Evolutionary conservation across 768 basidiomycete species (phyloP).

Genomic region (Kwoniella botswanensis): DNA sequence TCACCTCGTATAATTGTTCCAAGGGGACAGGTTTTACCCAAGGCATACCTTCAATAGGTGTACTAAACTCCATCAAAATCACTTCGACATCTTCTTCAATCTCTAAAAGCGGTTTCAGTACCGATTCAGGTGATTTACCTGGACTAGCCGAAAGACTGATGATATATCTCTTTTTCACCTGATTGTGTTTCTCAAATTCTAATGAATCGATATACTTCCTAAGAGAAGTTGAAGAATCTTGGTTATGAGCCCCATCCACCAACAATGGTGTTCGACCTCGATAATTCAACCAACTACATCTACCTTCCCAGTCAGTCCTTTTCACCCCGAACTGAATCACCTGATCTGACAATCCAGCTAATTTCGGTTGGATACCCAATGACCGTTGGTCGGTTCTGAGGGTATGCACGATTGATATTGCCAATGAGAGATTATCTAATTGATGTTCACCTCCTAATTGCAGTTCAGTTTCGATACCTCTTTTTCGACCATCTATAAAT

Average conservation of each 20-base stretch:
- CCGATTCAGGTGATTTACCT: constrained; percentile 76
- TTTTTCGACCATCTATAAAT: constrained; percentile 1
- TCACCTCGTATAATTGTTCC: constrained; percentile 61
- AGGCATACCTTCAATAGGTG: constrained; percentile 85
- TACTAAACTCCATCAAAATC: constrained; percentile 47
- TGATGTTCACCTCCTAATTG: constrained; percentile 83
- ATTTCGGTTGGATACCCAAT: constrained; percentile 42
- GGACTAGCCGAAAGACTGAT: constrained; percentile 84
- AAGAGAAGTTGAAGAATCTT: constrained; percentile 73
- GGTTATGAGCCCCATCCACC: constrained; percentile 93
- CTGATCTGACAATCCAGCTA: constrained; percentile 61
- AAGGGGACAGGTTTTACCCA: constrained; percentile 78
- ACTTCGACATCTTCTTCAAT: constrained; percentile 54
- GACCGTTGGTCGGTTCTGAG: constrained; percentile 62
- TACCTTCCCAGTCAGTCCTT: constrained; percentile 74
- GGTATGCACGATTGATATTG: constrained; percentile 68
- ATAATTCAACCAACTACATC: constrained; percentile 68
- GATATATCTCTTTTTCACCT: constrained; percentile 67
- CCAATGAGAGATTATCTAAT: constrained; percentile 77
- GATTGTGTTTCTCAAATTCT: constrained; percentile 49
- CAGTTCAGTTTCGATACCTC: constrained; percentile 55
- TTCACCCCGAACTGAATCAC: constrained; percentile 67
- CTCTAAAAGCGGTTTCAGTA: constrained; percentile 70
- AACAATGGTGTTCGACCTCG: constrained; percentile 63
- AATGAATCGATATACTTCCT: constrained; percentile 67